Base-by-base conservation (phyloP, 163 green algal genomes). In the Volvox carteri region DNA sequence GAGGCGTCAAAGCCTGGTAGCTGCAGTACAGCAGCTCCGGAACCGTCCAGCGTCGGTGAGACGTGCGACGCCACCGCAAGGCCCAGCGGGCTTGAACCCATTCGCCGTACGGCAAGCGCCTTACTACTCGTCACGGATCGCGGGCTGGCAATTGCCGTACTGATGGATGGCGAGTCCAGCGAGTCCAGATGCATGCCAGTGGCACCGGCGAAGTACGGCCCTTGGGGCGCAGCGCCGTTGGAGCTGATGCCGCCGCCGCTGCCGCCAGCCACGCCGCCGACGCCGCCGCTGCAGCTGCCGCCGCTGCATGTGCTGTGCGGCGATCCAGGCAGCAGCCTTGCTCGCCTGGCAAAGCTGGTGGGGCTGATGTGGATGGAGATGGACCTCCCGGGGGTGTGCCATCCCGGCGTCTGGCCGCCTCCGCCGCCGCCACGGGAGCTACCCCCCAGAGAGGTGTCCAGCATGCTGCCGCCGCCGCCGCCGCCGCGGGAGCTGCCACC, bases 71-170 rank as follows among this genome's bases (percentile, higher is more conserved):
- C 8, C 73, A 11, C 8, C 73, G 42, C 30, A 54, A 52, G 42
- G 0, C 81, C 81, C 46, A 87, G 25, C 21, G 81, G 81, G 35
- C 81, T 87, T 9, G 81, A 87, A 0, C 60, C 46, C 62, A 78
- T 87, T 12, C 62, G 81, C 4, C 81, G 30, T 28, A 87, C 65
- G 3, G 25, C 5, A 12, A 68, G 48, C 1, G 54, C 30, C 62
- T 52, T 41, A 3, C 46, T 25, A n/a, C 33, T 75, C 4, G 44
- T 21, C 7, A 73, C 42, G 1, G 81, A 87, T 21, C 30, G 33
- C 0, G 81, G 81, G 81, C 81, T 87, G 1, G 19, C 8, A 21
- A 87, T 2, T 2, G 46, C 46, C 25, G 56, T 79, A 67, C 44
- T 80, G 30, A 21, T 30, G 35, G 62, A 87, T 2, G 81, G 65